Percentiles rank a stretch among this genome's conserved stretches.
Conservation (phyloP, 2,329 filamentous ascomycete genomes). For the Venturiaceae sp. region DNA sequence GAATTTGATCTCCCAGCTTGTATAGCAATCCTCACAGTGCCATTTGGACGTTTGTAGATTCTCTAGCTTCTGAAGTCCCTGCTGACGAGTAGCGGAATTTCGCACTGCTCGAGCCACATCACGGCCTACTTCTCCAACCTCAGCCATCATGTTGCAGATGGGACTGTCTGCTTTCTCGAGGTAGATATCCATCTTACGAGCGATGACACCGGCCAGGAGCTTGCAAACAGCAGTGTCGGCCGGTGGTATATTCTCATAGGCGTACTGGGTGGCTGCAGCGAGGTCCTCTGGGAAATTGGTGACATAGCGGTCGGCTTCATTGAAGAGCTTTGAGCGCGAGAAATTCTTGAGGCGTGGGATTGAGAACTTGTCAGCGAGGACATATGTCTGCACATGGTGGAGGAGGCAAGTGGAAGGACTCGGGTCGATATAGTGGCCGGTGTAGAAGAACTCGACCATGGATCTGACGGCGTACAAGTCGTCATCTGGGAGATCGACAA, state of each 20-base stretch:
- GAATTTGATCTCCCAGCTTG: too few species aligned
- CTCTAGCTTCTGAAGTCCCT: too few species aligned
- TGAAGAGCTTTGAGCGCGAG: not conserved
- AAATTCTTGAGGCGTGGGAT: not conserved
- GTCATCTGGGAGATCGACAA: not conserved
- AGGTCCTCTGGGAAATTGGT: not conserved
- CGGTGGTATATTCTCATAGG: not conserved
- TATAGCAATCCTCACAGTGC: too few species aligned
- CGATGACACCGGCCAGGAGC: not conserved
- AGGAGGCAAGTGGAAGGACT: not conserved
- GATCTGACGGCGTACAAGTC: not conserved
- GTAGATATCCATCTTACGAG: not conserved
- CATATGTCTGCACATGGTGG: not conserved
- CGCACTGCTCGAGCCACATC: not conserved
- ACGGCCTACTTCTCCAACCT: not conserved
- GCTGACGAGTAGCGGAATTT: too few species aligned
- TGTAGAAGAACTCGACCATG: not conserved
- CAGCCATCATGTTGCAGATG: not conserved
- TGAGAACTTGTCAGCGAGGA: not conserved
- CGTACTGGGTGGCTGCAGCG: not conserved
- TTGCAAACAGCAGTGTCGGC: not conserved
- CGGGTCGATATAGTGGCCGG: not conserved
- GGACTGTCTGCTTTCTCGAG: not conserved
- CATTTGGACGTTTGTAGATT: too few species aligned
- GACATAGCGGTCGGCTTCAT: too few species aligned